phyloP scores from a whole-genome alignment of 495 filamentous ascomycete genomes.

The Aspergillus egyptiacus region DNA sequence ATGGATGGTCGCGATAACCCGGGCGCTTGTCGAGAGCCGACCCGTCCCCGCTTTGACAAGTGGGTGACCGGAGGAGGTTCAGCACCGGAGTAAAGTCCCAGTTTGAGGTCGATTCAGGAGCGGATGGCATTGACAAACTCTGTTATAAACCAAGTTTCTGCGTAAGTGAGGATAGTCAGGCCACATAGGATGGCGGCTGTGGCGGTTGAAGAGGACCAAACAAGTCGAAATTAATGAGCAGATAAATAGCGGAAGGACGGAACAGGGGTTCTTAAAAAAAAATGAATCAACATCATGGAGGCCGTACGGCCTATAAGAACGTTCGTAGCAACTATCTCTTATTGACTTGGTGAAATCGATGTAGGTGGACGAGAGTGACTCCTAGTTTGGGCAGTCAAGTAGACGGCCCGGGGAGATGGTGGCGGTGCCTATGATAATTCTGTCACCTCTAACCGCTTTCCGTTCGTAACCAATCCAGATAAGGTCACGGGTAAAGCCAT shows the following conservation, averaged over 20 bases:
- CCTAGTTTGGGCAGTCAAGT: not conserved
- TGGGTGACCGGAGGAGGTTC: constrained; percentile 41
- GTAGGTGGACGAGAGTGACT: constrained; percentile 6
- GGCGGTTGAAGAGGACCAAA: constrained; percentile 2
- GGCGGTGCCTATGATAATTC: constrained; percentile 1
- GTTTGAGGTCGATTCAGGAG: constrained; percentile 22
- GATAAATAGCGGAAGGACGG: not conserved
- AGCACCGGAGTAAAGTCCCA: constrained; percentile 49
- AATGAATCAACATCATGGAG: constrained; percentile 19
- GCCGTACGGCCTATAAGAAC: constrained; percentile 13
- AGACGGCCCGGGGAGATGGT: not conserved
- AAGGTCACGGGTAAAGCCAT: not conserved
- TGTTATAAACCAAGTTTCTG: not conserved
- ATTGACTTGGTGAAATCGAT: too few species aligned
- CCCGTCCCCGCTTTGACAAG: constrained; percentile 17
- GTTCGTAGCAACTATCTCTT: not conserved
- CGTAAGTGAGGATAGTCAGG: not conserved
- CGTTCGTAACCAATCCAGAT: not conserved
- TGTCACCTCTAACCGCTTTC: not conserved
- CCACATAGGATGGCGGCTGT: not conserved
- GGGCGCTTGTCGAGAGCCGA: constrained; percentile 10
- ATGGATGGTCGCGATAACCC: constrained; percentile 1
- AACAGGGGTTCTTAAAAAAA: not conserved
- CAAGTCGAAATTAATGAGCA: constrained; percentile 3
- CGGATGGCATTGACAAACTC: constrained; percentile 23